A percentile compares a stretch with the other conserved stretches of the same genome.
phyloP scores from a whole-genome alignment of 257 asterid genomes.

The Jacaranda mimosifolia region DNA sequence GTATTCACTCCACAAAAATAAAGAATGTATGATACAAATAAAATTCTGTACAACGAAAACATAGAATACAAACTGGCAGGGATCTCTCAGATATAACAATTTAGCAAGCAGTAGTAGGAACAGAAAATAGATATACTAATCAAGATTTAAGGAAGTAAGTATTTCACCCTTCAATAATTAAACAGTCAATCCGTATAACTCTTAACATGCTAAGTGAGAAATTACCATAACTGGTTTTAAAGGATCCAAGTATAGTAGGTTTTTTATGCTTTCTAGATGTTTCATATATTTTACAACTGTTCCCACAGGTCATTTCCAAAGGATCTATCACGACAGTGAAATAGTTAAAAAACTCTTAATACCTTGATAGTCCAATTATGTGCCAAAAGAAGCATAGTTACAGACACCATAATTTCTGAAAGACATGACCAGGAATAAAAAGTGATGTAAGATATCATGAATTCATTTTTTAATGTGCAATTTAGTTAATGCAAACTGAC shows the following conservation, averaged over 20 bases:
- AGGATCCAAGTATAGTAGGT: slow-evolving; percentile 16
- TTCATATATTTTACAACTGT: slow-evolving; percentile 12
- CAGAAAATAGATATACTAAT: background rate
- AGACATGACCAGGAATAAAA: background rate
- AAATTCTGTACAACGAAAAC: slow-evolving; percentile 7
- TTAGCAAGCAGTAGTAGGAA: slow-evolving; percentile 7
- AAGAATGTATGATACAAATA: background rate
- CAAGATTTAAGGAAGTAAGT: slow-evolving; percentile 20
- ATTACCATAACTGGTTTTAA: background rate
- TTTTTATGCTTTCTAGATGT: slow-evolving; percentile 20
- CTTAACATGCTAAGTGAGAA: slow-evolving; percentile 11
- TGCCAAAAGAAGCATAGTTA: slow-evolving; percentile 13
- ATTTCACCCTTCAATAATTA: slow-evolving; percentile 16
- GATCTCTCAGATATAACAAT: slow-evolving; percentile 11
- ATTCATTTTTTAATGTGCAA: slow-evolving; percentile 20
- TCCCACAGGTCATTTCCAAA: slow-evolving; percentile 11
- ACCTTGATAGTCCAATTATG: slow-evolving; percentile 3
- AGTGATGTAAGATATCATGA: background rate
- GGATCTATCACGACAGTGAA: slow-evolving; percentile 25
- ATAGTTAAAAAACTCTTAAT: background rate
- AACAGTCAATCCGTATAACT: slow-evolving; percentile 3
- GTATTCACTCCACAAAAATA: background rate
- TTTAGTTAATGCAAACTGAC: slow-evolving; percentile 53
- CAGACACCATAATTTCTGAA: slow-evolving; percentile 19
- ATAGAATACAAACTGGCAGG: slow-evolving; percentile 18